phyloP scores from a whole-genome alignment of 192 early-diverging fungal species.

The Podila clonocystis region DNA sequence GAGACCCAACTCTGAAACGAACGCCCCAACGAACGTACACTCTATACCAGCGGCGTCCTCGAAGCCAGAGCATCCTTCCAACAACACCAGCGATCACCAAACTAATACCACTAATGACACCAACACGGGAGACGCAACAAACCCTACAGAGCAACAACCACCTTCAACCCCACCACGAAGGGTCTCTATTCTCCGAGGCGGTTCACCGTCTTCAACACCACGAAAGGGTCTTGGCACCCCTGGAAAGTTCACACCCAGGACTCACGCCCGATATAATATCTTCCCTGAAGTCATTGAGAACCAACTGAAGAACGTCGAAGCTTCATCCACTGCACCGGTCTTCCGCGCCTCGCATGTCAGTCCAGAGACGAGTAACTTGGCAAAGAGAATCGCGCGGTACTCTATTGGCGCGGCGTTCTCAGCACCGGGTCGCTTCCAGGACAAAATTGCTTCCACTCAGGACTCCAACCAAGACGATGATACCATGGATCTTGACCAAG shows the following conservation, averaged over 20 bases:
- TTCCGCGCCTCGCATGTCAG: constrained; percentile 37
- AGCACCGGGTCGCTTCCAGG: constrained; percentile 2
- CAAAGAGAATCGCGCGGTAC: constrained; percentile 35
- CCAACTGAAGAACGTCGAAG: constrained; percentile 29
- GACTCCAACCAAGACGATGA: neutral
- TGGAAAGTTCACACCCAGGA: constrained; percentile 18
- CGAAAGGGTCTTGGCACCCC: constrained; percentile 21
- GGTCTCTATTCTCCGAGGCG: neutral
- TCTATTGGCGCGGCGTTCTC: constrained; percentile 19
- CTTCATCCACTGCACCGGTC: constrained; percentile 12
- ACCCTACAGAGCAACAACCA: neutral
- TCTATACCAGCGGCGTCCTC: neutral
- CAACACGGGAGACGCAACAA: neutral
- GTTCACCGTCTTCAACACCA: constrained; percentile 3
- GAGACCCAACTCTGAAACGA: neutral
- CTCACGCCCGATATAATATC: constrained; percentile 27
- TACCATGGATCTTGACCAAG: constrained; percentile 1
- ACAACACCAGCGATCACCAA: neutral
- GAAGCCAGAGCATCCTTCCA: neutral
- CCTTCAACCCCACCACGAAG: constrained; percentile 22
- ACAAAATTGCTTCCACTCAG: constrained; percentile 6
- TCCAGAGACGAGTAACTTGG: constrained; percentile 37
- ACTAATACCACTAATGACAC: neutral
- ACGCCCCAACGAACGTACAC: neutral
- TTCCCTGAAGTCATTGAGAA: constrained; percentile 37